Evolutionary conservation across 495 filamentous ascomycete species (phyloP), one percentile per base, ranked within the genome.

Genomic region (Elasticomyces elasticus): DNA sequence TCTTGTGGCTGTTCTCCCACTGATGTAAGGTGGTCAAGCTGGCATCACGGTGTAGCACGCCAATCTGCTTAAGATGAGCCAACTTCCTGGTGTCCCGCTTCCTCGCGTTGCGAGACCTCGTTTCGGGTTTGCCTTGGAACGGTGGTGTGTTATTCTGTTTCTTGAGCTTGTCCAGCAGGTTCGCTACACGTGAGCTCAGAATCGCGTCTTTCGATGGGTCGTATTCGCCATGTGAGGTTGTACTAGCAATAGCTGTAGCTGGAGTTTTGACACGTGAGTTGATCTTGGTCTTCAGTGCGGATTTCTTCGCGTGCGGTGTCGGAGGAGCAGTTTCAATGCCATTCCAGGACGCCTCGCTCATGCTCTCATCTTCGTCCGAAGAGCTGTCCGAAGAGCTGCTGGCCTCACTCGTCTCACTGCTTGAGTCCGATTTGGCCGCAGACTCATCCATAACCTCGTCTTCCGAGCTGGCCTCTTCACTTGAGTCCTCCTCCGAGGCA

Each of bases 51-150:
- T 74, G 72, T 1, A 84, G 59, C 12, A 73, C 54, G 3, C 76
- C 78, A 15, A 76, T 60, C 23, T 72, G 60, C 49, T 80, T 78
- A 1, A 82, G 66, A 41, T 72, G 72, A 5, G 62, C 65, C 0
- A 83, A 65, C 43, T 63, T 69, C 38, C 72, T 74, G 35, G 70
- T 64, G 28, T 76, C 61, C 52, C 72, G 74, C 50, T 71, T 71
- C 31, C 82, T 72, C 11, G 67, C 63, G 56, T 85, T 85, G 52
- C 75, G 75, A 22, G 71, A 69, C 42, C 72, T 73, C 1, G 82
- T 85, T 43, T 60, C 55, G 10, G 59, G 33, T n/a, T 67, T 75
- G 26, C 81, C 79, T 33, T 69, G 10, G 26, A 15, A 25, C 1
- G 59, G 59, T 19, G 50, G 37, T 2, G 15, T 33, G 12, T 22